Evolutionary conservation across 305 asterid genomes (phyloP), one percentile per base, ranked within the genome.

Genomic region (Coffea humblotiana): DNA sequence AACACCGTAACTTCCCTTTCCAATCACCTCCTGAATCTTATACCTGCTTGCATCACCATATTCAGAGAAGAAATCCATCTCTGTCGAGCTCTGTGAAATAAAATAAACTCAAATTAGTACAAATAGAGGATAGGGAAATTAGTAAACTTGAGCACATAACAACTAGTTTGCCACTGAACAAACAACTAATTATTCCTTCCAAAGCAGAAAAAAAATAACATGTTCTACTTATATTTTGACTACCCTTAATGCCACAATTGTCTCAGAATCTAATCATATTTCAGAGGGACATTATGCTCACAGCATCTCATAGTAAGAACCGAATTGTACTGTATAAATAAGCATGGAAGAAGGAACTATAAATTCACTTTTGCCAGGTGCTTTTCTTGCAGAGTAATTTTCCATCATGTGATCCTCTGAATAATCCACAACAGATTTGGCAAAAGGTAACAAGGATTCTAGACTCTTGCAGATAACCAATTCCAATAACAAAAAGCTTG

Each of bases 1-100:
- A 78, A 94, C 96, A 66, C 98, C 98, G 82, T 94, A 94, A 89
- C 98, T 94, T 70, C 98, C 98, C 86, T 94, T 94, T 65, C 98
- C 98, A 60, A 94, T 85, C 82, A 94, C 94, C 85, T 94, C 98
- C 87, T 82, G 97, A 82, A 91, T 90, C 78, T 90, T 91, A 81
- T 85, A 94, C 84, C 94, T 86, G 84, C 87, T 94, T 32, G 94
- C 98, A 86, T 94, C 98, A 74, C 98, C 97, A 84, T 90, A 94
- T 61, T 94, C 98, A 61, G 98, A 94, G 82, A 94, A 94, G 90
- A 94, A 94, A 77, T 94, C 98, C 92, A 86, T 86, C 87, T 92
- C 97, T 48, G 89, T 80, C 0, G 98, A 88, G 83, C 83, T 85
- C 97, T 94, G 90, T 72, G 56, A 71, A 79, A 81, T 63, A 32